Evolutionary conservation across 257 asterid species (phyloP), one percentile per base, ranked within the genome.

Genomic region (Nicotiana paniculata): DNA sequence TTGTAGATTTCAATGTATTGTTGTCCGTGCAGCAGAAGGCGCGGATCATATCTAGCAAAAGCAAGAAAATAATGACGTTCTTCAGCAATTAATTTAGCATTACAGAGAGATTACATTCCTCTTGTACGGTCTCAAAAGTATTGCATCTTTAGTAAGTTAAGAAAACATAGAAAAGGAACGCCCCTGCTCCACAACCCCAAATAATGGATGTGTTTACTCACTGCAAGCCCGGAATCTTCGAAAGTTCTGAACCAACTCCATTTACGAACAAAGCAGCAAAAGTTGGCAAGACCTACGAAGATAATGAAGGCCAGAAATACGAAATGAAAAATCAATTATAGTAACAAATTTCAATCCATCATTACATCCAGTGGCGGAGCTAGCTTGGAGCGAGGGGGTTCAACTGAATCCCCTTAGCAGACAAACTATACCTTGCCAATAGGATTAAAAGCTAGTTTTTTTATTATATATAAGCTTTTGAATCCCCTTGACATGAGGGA

Each of bases 21-120:
- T 80, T 93, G 97, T 77, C 97, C 99, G 69, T 95, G 99, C 83
- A 95, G 85, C 46, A 93, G 87, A 83, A 92, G 97, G 76, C 89
- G 90, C 1, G 93, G 94, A 90, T 95, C 96, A 85, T 81, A 93
- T 81, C 99, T 95, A 88, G 85, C 57, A 48, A 18, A 26, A 81
- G n/a, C 64, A 46, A 51, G 64, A 12, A 74, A 28, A 82, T 24
- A 11, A 59, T 81, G 35, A 82, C 77, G 57, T 63, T 24, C 53
- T 24, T 83, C 81, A 83, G 75, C 72, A 16, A 76, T 21, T 51
- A 57, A 24, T 37, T 39, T 9, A 32, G 18, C 76, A 2, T 57
- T 17, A 6, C 6, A 86, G 77, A 33, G 35, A 82, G 77, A 43
- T 79, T 46, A 54, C 12, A 21, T 30, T 16, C 35, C 7, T 3